Evolutionary conservation across 1,139 yeast genomes (phyloP).

Genomic region (Diutina neorugosa): DNA sequence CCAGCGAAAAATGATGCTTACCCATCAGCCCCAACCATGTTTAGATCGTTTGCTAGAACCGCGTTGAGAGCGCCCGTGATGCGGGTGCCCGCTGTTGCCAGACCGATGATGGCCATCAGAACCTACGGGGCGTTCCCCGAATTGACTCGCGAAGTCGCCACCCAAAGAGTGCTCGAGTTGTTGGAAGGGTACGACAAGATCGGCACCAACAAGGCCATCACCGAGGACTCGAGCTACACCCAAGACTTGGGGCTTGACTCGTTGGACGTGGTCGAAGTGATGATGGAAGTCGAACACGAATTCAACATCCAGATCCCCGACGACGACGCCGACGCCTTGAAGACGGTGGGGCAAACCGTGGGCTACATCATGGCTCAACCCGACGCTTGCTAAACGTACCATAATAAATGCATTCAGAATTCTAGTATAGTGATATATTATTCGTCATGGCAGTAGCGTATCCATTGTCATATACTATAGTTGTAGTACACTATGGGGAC

Average conservation of each 20-base stretch:
- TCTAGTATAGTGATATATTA: no score
- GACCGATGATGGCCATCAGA: slow-evolving; percentile 19
- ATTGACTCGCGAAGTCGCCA: slow-evolving; percentile 58
- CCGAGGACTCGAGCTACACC: slow-evolving; percentile 48
- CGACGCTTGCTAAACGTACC: slow-evolving; percentile 39
- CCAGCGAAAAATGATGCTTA: slow-evolving; percentile 6
- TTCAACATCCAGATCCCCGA: slow-evolving; percentile 75
- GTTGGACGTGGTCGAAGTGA: slow-evolving; percentile 78
- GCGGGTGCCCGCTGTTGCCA: slow-evolving; percentile 8
- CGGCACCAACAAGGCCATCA: slow-evolving; percentile 33
- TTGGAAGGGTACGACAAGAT: slow-evolving; percentile 75
- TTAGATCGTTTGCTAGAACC: slow-evolving; percentile 19
- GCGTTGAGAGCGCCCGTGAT: slow-evolving; percentile 14
- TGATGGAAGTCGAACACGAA: slow-evolving; percentile 83
- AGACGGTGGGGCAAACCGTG: slow-evolving; percentile 74
- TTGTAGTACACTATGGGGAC: no score
- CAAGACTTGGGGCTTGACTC: slow-evolving; percentile 80
- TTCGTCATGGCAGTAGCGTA: no score
- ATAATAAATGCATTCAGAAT: neutral
- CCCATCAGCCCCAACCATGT: slow-evolving; percentile 15
- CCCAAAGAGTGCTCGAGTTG: slow-evolving; percentile 65
- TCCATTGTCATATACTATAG: no score
- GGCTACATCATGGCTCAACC: slow-evolving; percentile 65
- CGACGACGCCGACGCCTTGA: slow-evolving; percentile 71
- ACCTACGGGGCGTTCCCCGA: slow-evolving; percentile 53